Evolutionary conservation across 2,329 filamentous ascomycete species (phyloP), one percentile per base, ranked within the genome.

Genomic region (Biscogniauxia sp.): DNA sequence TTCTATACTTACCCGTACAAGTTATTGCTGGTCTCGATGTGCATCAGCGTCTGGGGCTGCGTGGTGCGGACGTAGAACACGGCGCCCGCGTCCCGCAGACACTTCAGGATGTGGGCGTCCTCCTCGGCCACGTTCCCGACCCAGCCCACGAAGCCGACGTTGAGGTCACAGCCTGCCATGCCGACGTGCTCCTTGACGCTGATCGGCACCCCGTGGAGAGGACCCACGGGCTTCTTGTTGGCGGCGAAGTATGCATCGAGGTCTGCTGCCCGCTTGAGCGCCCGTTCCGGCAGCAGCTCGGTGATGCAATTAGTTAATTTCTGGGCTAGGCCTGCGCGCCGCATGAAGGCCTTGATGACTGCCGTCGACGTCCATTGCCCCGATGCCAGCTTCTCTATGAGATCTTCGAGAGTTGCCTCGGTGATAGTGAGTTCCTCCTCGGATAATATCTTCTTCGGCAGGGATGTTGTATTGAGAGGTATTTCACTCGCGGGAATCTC

Each of bases 21-120:
- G 62, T 83, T 84, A 55, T 70, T 80, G 57, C 72, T 76, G 1
- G 80, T 82, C 66, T 84, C 82, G 9, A 83, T 69, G 63, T 83
- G 80, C 81, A 84, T 84, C 53, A 84, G 66, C 11, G 77, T 80
- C 67, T 85, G 83, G 5, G 83, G 83, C 60, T 84, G 71, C 3
- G 82, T 84, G 0, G 82, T 85, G 20, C 82, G 74, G 26, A 75
- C 82, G 66, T 82, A 79, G 65, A 84, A 80, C 1, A 86, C 76
- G 1, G 78, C 78, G 1, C 83, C 83, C 2, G 80, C 80, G 1
- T 75, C 70, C 70, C 72, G 75, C 15, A 82, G 67, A 62, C 80
- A 74, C 60, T 81, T 72, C 11, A 84, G 57, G 20, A 85, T 79
- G 57, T 78, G 71, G 2, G 79, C 78, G 66, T 84, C 79, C 49